Conservation (phyloP, 2,329 filamentous ascomycete species). For the Gliomastix tumulicola region DNA sequence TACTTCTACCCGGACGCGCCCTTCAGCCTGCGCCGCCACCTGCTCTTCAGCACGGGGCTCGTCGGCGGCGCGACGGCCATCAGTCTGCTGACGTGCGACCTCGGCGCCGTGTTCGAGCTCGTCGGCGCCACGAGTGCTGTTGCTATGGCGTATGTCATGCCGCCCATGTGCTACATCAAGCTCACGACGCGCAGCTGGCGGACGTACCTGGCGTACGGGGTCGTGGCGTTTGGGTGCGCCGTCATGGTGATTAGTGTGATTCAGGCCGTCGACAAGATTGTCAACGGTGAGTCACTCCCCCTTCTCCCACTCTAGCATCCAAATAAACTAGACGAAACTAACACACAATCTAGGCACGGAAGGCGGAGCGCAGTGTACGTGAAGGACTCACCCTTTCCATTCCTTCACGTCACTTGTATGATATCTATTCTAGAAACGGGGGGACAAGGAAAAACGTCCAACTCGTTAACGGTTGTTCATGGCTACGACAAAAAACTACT, state of each 20-base stretch:
- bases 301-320: background rate
- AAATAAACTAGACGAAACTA: background rate
- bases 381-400: background rate
- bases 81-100: slow-evolving; percentile 81
- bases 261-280: slow-evolving; percentile 65
- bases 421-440: no score
- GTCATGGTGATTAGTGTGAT: slow-evolving; percentile 79
- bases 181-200: slow-evolving; percentile 71
- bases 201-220: slow-evolving; percentile 63
- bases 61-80: slow-evolving; percentile 73
- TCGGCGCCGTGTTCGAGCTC: slow-evolving; percentile 90
- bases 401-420: no score
- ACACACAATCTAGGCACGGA: slow-evolving; percentile 3
- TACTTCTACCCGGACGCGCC: slow-evolving; percentile 66
- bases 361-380: slow-evolving; percentile 5
- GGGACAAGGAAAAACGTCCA: no score
- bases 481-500: no score
- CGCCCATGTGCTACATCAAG: slow-evolving; percentile 92
- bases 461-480: no score
- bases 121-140: slow-evolving; percentile 94
- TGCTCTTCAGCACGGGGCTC: slow-evolving; percentile 78
- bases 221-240: slow-evolving; percentile 69
- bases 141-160: slow-evolving; percentile 89
- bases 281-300: slow-evolving; percentile 29
- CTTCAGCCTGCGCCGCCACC: slow-evolving; percentile 76